Evolutionary conservation across 2,329 filamentous ascomycete genomes (phyloP).

Genomic region (Chaetomiaceae sp.): DNA sequence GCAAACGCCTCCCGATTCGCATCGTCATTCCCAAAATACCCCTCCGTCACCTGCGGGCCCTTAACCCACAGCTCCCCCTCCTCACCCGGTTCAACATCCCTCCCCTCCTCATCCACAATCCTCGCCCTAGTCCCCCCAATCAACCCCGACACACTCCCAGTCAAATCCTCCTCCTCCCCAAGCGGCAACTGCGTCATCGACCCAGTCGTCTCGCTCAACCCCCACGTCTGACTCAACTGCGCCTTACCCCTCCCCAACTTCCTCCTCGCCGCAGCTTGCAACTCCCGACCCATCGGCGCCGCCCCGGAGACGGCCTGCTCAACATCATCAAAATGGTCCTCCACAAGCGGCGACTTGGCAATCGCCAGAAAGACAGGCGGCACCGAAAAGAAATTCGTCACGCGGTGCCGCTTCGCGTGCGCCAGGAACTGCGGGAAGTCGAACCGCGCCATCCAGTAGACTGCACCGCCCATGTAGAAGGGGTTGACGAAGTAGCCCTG

Average conservation of each 20-base stretch:
- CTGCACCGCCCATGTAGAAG: constrained; percentile 39
- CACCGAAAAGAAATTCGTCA: constrained; percentile 54
- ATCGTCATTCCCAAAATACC: constrained; percentile 64
- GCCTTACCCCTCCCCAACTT: constrained; percentile 42
- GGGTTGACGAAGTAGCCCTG: constrained; percentile 40
- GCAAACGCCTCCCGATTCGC: constrained; percentile 58
- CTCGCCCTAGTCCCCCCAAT: constrained; percentile 35
- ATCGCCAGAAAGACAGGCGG: constrained; percentile 58
- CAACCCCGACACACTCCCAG: constrained; percentile 43
- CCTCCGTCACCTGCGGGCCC: constrained; percentile 67
- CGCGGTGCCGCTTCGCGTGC: constrained; percentile 44
- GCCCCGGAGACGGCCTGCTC: constrained; percentile 47
- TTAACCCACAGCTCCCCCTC: constrained; percentile 62
- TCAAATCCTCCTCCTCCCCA: constrained; percentile 31
- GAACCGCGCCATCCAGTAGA: constrained; percentile 61
- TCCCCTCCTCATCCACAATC: constrained; percentile 37
- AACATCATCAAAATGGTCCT: constrained; percentile 49
- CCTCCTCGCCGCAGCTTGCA: constrained; percentile 46
- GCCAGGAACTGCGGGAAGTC: constrained; percentile 51
- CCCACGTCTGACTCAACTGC: constrained; percentile 51
- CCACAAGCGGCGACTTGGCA: constrained; percentile 51
- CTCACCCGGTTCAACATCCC: constrained; percentile 36
- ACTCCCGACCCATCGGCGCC: constrained; percentile 50
- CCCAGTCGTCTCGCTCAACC: constrained; percentile 52
- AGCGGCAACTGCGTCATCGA: constrained; percentile 42